Evolutionary conservation across 1,139 yeast genomes (phyloP).

Genomic region (Kurtzmaniella quercitrusa): DNA sequence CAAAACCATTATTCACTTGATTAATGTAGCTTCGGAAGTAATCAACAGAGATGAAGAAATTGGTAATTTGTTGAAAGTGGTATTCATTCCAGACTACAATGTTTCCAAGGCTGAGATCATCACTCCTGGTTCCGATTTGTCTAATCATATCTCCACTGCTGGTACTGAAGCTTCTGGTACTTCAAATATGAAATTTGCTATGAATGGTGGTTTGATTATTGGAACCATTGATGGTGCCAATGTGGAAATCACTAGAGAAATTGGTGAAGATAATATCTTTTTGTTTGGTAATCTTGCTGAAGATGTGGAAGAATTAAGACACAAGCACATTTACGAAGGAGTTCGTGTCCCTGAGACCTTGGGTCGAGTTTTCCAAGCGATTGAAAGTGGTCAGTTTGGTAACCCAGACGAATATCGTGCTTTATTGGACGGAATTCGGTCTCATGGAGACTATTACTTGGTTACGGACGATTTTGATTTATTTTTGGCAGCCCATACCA

Average conservation of each 20-base stretch:
- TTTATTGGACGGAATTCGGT: slow-evolving; percentile 62
- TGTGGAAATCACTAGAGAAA: slow-evolving; percentile 89
- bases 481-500: slow-evolving; percentile 73
- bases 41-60: slow-evolving; percentile 75
- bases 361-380: slow-evolving; percentile 58
- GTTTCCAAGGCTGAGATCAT: slow-evolving; percentile 92
- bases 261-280: slow-evolving; percentile 90
- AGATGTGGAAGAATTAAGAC: slow-evolving; percentile 81
- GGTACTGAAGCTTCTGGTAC: slow-evolving; percentile 98
- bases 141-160: slow-evolving; percentile 96
- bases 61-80: slow-evolving; percentile 76
- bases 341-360: slow-evolving; percentile 55
- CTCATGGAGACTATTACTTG: slow-evolving; percentile 81
- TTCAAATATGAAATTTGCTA: slow-evolving; percentile 90
- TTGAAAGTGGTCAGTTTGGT: slow-evolving; percentile 72
- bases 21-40: slow-evolving; percentile 76
- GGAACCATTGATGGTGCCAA: slow-evolving; percentile 98
- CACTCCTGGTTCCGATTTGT: slow-evolving; percentile 83
- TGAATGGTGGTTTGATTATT: slow-evolving; percentile 89
- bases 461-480: slow-evolving; percentile 88
- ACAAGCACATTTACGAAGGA: slow-evolving; percentile 61
- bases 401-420: slow-evolving; percentile 63
- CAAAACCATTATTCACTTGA: slow-evolving; percentile 79
- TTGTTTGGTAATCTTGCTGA: slow-evolving; percentile 88
- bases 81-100: slow-evolving; percentile 86